Conservation (phyloP, 805 yeast genomes). For the Scheffersomyces stipitis region DNA sequence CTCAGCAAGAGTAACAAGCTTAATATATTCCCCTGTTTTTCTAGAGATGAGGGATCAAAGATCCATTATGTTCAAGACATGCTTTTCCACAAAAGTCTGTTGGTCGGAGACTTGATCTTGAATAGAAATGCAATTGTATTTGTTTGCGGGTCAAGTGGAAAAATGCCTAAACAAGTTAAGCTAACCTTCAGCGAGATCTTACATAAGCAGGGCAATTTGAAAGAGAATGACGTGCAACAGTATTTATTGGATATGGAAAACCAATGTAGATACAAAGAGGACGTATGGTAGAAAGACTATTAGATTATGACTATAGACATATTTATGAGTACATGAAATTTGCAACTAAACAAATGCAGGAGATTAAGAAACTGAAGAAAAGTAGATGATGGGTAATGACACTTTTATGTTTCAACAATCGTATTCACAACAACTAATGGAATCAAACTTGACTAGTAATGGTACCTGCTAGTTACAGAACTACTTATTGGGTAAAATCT, state of each 20-base stretch:
- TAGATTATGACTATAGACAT: too few relatives aligned
- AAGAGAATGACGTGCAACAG: conserved; percentile 47
- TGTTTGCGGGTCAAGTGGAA: conserved; percentile 91
- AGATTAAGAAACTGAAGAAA: too few relatives aligned
- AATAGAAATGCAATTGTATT: conserved; percentile 62
- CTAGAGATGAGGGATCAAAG: conserved; percentile 45
- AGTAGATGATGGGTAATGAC: too few relatives aligned
- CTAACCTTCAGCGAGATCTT: conserved; percentile 71
- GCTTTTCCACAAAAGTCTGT: conserved; percentile 49
- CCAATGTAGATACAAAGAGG: conserved; percentile 71
- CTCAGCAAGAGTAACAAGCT: conserved; percentile 36
- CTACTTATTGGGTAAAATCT: too few relatives aligned
- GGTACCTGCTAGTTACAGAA: too few relatives aligned
- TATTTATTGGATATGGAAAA: conserved; percentile 61
- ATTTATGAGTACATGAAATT: too few relatives aligned
- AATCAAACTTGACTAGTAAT: too few relatives aligned
- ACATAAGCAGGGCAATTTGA: conserved; percentile 41
- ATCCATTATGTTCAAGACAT: conserved; percentile 74
- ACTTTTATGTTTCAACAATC: too few relatives aligned
- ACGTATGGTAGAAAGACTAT: conserved; percentile 84
- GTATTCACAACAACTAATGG: too few relatives aligned
- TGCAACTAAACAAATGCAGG: too few relatives aligned
- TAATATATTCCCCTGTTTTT: conserved; percentile 40
- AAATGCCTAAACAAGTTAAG: conserved; percentile 88
- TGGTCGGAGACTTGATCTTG: conserved; percentile 53